phyloP scores from a whole-genome alignment of 1,284 basidiomycete species.

The Malassezia sp. region DNA sequence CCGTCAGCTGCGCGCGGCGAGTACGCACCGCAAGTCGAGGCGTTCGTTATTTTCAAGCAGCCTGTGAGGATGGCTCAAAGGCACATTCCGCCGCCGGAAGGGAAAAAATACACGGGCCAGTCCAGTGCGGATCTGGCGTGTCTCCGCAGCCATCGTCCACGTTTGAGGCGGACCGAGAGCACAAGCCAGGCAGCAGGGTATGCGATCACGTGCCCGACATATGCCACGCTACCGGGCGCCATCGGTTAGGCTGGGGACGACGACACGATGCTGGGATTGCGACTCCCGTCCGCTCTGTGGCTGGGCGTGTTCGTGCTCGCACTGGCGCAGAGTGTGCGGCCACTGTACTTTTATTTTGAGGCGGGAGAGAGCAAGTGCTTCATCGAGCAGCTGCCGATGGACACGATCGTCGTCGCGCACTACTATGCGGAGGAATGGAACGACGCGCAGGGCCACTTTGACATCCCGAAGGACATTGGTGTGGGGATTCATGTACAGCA shows the following conservation, averaged over 20 bases:
- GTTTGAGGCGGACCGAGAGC: too few relatives aligned
- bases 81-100: not conserved
- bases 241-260: too few relatives aligned
- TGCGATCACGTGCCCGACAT: too few relatives aligned
- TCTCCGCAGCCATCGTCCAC: too few relatives aligned
- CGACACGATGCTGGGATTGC: conserved; percentile 3
- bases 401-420: conserved; percentile 84
- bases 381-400: conserved; percentile 88
- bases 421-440: conserved; percentile 71
- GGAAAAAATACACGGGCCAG: too few relatives aligned
- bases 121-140: too few relatives aligned
- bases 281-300: conserved; percentile 4
- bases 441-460: conserved; percentile 60
- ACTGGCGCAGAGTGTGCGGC: conserved; percentile 1
- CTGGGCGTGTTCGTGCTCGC: conserved; percentile 4
- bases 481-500: conserved; percentile 74
- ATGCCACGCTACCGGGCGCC: too few relatives aligned
- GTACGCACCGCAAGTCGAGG: conserved; percentile 13
- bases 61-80: conserved; percentile 2
- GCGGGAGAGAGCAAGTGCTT: conserved; percentile 58
- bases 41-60: conserved; percentile 1
- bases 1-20: not conserved
- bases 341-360: conserved; percentile 49
- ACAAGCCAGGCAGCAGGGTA: too few relatives aligned
- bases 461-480: conserved; percentile 64